Conservation (phyloP, 768 basidiomycete species). For the Tulasnella sp. region DNA sequence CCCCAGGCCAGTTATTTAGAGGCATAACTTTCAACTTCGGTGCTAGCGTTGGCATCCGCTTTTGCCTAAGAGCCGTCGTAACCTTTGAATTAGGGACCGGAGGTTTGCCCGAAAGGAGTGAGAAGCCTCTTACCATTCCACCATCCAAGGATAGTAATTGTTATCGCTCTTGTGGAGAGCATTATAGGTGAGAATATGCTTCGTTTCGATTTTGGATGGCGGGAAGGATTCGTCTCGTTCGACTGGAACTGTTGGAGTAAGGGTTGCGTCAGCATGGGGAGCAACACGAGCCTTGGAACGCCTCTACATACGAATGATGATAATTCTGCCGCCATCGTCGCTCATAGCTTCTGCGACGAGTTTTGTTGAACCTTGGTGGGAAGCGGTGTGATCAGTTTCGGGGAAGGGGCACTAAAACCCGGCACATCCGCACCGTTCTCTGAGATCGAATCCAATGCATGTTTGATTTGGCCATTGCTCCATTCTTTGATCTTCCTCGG, state of each 20-base stretch:
- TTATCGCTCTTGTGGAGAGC: not conserved
- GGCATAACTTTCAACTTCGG: constrained; percentile 9
- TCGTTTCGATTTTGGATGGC: not conserved
- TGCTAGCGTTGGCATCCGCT: not conserved
- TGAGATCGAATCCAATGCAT: constrained; percentile 10
- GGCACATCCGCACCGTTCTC: constrained; percentile 2
- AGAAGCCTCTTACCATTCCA: not conserved
- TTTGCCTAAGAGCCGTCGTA: not conserved
- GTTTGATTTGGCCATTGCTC: constrained; percentile 1
- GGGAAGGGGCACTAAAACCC: not conserved
- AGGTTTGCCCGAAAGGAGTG: not conserved
- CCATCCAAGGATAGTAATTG: not conserved
- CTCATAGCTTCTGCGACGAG: constrained; percentile 2
- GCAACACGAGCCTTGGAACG: not conserved
- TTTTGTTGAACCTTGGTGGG: constrained; percentile 10
- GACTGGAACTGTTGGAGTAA: not conserved
- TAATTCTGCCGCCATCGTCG: constrained; percentile 4
- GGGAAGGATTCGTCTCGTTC: not conserved
- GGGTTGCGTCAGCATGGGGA: not conserved
- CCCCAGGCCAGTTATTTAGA: constrained; percentile 16
- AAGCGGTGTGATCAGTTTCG: not conserved
- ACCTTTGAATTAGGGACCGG: not conserved
- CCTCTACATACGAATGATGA: not conserved
- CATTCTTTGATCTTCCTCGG: constrained; percentile 9
- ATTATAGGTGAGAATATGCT: not conserved